Evolutionary conservation across 1,284 basidiomycete species (phyloP), one percentile per base, ranked within the genome.

Genomic region (Rhodotorula sp.): DNA sequence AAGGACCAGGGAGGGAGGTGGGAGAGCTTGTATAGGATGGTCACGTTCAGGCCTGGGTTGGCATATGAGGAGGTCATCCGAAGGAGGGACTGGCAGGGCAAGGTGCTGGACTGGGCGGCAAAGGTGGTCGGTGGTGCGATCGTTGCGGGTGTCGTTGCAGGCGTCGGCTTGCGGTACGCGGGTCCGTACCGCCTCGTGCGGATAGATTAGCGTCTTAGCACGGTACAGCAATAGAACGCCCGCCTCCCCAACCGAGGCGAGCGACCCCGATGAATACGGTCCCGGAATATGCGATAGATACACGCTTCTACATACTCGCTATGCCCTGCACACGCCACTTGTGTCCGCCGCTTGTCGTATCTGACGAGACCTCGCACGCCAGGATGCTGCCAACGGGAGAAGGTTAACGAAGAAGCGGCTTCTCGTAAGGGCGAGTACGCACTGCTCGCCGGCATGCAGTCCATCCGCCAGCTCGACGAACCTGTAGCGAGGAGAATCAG

Each of bases 21-120:
- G 95, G 85, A 92, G 67, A 91, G 92, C 61, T 84, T 96, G 63
- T 99, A 99, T 81, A 91, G 91, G 46, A 95, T 98, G 93, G 90
- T 96, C 73, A 97, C 95, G 50, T 99, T 99, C 83, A 86, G 93
- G 51, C 91, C 92, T 55, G 94, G 97, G 80, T 86, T 97, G 73
- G 89, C 88, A 77, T 98, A 98, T 79, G 87, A 88, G 68, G 86
- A 85, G 50, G 91, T 86, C 54, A 84, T 85, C 77, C 83, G 81
- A 75, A 87, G 86, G 78, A 87, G 86, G 63, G 81, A 80, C 72
- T 81, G 83, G 75, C 92, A 94, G 80, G 50, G 56, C 2, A 51
- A 59, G 15, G 64, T 70, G 24, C 37, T 74, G n/a, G 64, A 69
- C 40, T 24, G 61, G 8, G 56, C 64, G 34, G 59, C 59, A 4